These are phyloP conservation scores for Saccharata proteae DNA, from an alignment of 2,329 filamentous ascomycete species.

Conservation along the genomic window DNA sequence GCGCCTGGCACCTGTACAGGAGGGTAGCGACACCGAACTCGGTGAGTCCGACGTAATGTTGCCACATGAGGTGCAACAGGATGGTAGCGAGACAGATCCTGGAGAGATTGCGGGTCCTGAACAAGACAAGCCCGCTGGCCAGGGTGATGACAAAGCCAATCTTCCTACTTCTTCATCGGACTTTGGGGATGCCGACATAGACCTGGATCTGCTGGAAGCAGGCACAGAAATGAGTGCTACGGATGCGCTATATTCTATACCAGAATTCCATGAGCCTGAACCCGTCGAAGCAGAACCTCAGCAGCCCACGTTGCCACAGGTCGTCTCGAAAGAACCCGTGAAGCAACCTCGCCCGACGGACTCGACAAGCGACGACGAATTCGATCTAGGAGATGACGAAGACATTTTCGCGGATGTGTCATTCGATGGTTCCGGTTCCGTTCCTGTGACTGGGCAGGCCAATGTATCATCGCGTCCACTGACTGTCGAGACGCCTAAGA, in stretches of 20 bases:
- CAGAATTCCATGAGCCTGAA: not conserved
- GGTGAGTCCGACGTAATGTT: too few relatives aligned
- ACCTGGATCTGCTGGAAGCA: conserved; percentile 11
- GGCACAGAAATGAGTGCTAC: conserved; percentile 1
- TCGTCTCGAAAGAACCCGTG: too few relatives aligned
- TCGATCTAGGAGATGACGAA: conserved; percentile 31
- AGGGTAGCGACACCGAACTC: too few relatives aligned
- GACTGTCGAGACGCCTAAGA: too few relatives aligned
- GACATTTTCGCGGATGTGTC: conserved; percentile 43
- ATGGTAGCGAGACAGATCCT: too few relatives aligned
- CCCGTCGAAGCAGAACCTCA: not conserved
- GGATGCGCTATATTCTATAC: not conserved
- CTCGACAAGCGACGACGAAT: conserved; percentile 35
- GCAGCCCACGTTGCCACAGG: not conserved
- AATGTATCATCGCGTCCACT: too few relatives aligned
- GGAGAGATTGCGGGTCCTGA: too few relatives aligned
- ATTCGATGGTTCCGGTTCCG: too few relatives aligned
- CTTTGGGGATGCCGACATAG: conserved; percentile 13
- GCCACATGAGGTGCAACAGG: not conserved
- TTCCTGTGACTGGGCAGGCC: too few relatives aligned
- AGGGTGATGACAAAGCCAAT: not conserved
- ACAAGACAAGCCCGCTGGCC: not conserved
- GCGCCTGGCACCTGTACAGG: conserved; percentile 11
- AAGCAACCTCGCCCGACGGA: not conserved
- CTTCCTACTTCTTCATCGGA: conserved; percentile 9